Evolutionary conservation across 805 yeast species (phyloP).

Genomic region (Maudiozyma saulgeensis): DNA sequence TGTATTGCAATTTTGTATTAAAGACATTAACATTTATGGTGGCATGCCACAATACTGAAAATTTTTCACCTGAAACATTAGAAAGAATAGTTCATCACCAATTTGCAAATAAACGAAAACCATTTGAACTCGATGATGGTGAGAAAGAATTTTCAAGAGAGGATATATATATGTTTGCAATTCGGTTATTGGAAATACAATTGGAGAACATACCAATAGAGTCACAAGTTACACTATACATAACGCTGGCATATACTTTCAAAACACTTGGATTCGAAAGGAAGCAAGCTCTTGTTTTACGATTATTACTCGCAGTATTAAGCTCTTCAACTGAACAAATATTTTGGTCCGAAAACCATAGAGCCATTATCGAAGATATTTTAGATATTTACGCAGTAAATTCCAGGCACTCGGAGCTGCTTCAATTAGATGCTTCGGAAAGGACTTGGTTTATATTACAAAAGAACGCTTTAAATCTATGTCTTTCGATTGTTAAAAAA

Average conservation of each 20-base stretch:
- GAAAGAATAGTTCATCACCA: conserved; percentile 34
- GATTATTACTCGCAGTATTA: conserved; percentile 50
- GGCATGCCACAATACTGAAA: conserved; percentile 39
- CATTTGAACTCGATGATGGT: neutral
- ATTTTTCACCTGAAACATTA: conserved; percentile 35
- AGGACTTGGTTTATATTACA: conserved; percentile 50
- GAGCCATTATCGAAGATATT: conserved; percentile 39
- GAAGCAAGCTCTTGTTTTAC: conserved; percentile 59
- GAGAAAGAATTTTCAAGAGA: conserved; percentile 11
- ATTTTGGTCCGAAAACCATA: conserved; percentile 27
- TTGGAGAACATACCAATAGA: conserved; percentile 36
- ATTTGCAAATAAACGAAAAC: conserved; percentile 9
- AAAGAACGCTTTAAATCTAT: conserved; percentile 42
- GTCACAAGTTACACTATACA: conserved; percentile 54
- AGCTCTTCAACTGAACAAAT: conserved; percentile 31
- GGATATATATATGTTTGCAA: conserved; percentile 43
- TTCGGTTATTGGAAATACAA: conserved; percentile 37
- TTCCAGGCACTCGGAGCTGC: conserved; percentile 28
- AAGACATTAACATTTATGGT: conserved; percentile 57
- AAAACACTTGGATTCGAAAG: conserved; percentile 50
- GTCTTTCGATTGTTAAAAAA: conserved; percentile 45
- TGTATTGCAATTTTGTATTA: conserved; percentile 61
- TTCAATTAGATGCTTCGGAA: conserved; percentile 19
- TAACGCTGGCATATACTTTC: conserved; percentile 57
- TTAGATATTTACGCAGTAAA: conserved; percentile 47